phyloP scores from a whole-genome alignment of 2,329 filamentous ascomycete genomes.

The Fusarium sp. region DNA sequence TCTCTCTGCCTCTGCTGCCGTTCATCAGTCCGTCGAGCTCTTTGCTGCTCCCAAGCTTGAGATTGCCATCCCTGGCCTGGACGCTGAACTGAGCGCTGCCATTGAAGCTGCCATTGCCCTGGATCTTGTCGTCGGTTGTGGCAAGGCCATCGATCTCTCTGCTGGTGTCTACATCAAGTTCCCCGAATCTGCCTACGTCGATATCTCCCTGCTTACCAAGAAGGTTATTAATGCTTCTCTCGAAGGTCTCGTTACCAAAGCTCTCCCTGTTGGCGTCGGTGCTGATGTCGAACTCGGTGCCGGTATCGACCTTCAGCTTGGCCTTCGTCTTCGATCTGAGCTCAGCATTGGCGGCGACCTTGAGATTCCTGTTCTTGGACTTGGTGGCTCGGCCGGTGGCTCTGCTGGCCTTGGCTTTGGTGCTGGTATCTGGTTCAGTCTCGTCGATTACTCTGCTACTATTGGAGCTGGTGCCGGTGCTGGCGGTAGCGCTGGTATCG shows the following conservation, averaged over 20 bases:
- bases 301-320: constrained; percentile 62
- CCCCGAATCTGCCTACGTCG: constrained; percentile 60
- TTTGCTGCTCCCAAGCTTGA: constrained; percentile 57
- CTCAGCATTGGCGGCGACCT: constrained; percentile 57
- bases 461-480: constrained; percentile 54
- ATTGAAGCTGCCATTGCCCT: constrained; percentile 65
- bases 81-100: constrained; percentile 59
- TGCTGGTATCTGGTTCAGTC: constrained; percentile 64
- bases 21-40: constrained; percentile 67
- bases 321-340: constrained; percentile 66
- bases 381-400: constrained; percentile 56
- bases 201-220: constrained; percentile 60
- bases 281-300: constrained; percentile 55
- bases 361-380: constrained; percentile 43
- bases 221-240: constrained; percentile 60
- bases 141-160: constrained; percentile 64
- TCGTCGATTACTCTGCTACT: constrained; percentile 66
- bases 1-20: constrained; percentile 60
- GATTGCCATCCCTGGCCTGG: constrained; percentile 60
- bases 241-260: constrained; percentile 46
- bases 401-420: constrained; percentile 55
- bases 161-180: constrained; percentile 64
- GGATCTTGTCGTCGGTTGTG: constrained; percentile 66
- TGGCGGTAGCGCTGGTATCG: constrained; percentile 55
- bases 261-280: constrained; percentile 47